These are phyloP conservation scores for Thuidium tamariscinum DNA, from an alignment of 225 moss, liverwort and hornwort species.

Conservation along the genomic window DNA sequence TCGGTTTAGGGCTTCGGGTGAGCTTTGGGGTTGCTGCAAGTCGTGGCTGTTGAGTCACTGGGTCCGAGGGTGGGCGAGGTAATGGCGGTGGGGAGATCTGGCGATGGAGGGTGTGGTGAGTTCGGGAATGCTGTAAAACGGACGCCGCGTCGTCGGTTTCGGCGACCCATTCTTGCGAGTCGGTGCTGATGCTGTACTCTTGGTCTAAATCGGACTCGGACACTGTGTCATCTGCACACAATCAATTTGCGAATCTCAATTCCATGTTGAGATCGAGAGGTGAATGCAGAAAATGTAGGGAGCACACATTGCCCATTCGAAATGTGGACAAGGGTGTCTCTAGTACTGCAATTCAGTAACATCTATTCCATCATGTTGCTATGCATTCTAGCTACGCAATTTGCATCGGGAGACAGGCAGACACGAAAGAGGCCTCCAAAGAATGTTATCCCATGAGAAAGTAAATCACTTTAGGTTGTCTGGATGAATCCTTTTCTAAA, in stretches of 20 bases:
- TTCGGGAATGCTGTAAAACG: constrained; percentile 15
- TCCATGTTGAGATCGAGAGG: neutral
- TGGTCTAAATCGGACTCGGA: constrained; percentile 42
- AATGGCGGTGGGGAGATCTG: neutral
- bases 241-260: neutral
- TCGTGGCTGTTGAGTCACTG: neutral
- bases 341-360: neutral
- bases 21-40: neutral
- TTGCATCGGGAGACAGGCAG: neutral
- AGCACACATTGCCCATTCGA: neutral
- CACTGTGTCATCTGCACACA: constrained; percentile 24
- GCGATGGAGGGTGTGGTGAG: neutral
- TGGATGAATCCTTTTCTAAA: neutral
- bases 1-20: neutral
- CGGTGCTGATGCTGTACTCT: constrained; percentile 38
- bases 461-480: neutral
- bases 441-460: neutral
- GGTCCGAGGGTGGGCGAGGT: neutral
- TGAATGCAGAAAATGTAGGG: neutral
- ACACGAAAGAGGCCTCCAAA: neutral
- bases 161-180: constrained; percentile 40
- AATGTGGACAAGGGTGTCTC: neutral
- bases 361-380: neutral
- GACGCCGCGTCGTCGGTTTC: constrained; percentile 37
- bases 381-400: neutral